phyloP scores from a whole-genome alignment of 768 basidiomycete species.

The Tricholoma flavovirens region DNA sequence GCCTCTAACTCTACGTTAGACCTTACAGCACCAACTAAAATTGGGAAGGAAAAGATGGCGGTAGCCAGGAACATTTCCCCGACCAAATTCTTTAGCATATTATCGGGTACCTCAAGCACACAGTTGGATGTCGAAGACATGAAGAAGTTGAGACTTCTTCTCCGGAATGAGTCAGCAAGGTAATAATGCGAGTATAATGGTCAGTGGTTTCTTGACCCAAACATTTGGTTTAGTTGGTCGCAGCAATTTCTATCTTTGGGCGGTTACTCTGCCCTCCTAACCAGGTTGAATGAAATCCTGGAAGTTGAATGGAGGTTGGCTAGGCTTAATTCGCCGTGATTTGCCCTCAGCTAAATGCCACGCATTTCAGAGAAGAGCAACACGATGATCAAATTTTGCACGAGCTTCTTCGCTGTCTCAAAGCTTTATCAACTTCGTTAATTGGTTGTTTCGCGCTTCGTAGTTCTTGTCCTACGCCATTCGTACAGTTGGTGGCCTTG shows the following conservation, averaged over 20 bases:
- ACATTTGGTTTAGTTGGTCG: conserved; percentile 62
- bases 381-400: conserved; percentile 94
- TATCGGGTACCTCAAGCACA: conserved; percentile 63
- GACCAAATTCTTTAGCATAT: conserved; percentile 58
- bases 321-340: not conserved
- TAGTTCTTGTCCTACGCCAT: conserved; percentile 85
- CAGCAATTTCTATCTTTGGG: conserved; percentile 77
- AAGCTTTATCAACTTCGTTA: conserved; percentile 85
- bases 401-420: conserved; percentile 89
- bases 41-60: conserved; percentile 47
- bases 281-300: conserved; percentile 82
- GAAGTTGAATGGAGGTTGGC: conserved; percentile 95
- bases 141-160: conserved; percentile 80
- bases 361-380: conserved; percentile 79
- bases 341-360: conserved; percentile 5
- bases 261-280: conserved; percentile 82
- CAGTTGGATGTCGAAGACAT: conserved; percentile 80
- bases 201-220: not conserved
- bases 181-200: conserved; percentile 25
- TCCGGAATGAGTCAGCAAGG: conserved; percentile 91
- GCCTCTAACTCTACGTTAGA: conserved; percentile 39
- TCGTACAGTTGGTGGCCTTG: conserved; percentile 73
- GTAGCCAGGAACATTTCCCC: conserved; percentile 52
- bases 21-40: conserved; percentile 32
- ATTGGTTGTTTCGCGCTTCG: conserved; percentile 88